phyloP scores from a whole-genome alignment of 1,284 basidiomycete genomes.

The Boletus mariae region DNA sequence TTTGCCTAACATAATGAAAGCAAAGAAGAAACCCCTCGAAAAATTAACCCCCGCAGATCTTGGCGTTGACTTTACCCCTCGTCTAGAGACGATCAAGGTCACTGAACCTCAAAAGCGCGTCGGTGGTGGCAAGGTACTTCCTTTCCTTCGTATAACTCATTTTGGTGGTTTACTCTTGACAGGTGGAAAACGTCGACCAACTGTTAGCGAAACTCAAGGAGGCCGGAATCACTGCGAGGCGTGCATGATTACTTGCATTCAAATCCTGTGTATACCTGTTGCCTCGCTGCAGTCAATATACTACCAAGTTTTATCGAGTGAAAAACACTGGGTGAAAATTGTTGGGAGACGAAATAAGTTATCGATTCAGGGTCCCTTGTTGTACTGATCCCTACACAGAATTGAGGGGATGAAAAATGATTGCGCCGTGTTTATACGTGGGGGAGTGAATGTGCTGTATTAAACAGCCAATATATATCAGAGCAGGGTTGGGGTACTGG shows the following conservation, averaged over 20 bases:
- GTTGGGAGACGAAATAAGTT: conserved; percentile 2
- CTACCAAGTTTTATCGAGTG: background rate
- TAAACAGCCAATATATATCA: conserved; percentile 27
- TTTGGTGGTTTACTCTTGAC: background rate
- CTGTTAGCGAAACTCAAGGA: conserved; percentile 89
- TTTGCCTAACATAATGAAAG: conserved; percentile 96
- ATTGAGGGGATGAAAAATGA: conserved; percentile 2
- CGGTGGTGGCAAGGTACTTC: conserved; percentile 84
- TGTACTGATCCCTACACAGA: conserved; percentile 15
- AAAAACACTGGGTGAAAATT: background rate
- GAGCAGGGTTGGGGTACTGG: conserved; percentile 14
- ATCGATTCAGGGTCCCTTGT: conserved; percentile 19
- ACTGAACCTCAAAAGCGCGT: conserved; percentile 87
- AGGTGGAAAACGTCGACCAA: conserved; percentile 87
- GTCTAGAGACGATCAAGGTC: conserved; percentile 88
- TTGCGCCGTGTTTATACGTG: conserved; percentile 14
- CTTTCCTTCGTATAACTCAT: background rate
- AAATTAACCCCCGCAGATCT: conserved; percentile 82
- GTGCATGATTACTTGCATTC: conserved; percentile 12
- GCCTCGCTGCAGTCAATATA: background rate
- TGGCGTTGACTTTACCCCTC: conserved; percentile 76
- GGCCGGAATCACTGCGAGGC: conserved; percentile 67
- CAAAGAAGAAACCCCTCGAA: conserved; percentile 97
- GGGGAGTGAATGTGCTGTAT: conserved; percentile 11
- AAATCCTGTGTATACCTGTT: conserved; percentile 5